A percentile compares a stretch with the other conserved stretches of the same genome.
These are phyloP conservation scores for Termitomyces sp. DNA, from an alignment of 768 basidiomycete genomes.

Conservation along the genomic window DNA sequence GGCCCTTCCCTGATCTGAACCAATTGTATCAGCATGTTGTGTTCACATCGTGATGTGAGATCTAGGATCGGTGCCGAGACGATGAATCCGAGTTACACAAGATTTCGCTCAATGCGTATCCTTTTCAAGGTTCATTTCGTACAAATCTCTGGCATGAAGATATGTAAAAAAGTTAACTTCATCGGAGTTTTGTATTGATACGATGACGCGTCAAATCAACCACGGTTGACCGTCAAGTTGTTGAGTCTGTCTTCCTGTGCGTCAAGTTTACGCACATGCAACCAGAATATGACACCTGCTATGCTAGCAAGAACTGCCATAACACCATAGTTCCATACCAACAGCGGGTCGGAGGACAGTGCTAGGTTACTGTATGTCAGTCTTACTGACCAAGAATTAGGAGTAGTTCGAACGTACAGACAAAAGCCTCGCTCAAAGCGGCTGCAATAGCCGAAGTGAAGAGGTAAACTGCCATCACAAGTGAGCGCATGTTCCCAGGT, in stretches of 20 bases:
- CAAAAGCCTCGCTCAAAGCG: slow-evolving; percentile 67
- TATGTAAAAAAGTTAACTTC: neutral
- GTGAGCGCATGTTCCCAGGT: slow-evolving; percentile 83
- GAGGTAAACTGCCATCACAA: slow-evolving; percentile 71
- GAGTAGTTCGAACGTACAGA: slow-evolving; percentile 37
- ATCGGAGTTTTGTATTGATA: neutral
- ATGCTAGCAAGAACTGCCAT: slow-evolving; percentile 51
- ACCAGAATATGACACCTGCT: slow-evolving; percentile 51
- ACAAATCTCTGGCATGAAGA: no score
- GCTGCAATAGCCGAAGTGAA: slow-evolving; percentile 55
- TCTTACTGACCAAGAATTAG: neutral
- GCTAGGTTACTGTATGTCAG: slow-evolving; percentile 25
- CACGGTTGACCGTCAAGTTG: slow-evolving; percentile 37
- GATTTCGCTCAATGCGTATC: no score
- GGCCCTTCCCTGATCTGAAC: no score
- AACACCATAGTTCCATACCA: slow-evolving; percentile 70
- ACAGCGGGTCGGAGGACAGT: slow-evolving; percentile 62
- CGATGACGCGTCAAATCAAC: slow-evolving; percentile 7
- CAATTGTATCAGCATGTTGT: no score
- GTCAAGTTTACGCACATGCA: slow-evolving; percentile 53
- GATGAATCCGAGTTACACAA: no score
- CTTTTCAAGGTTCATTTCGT: no score
- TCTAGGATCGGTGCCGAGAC: no score
- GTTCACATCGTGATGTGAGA: no score
- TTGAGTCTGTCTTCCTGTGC: slow-evolving; percentile 60